Conservation (phyloP, 139 green algal genomes). For the Pedinophyceae sp. region DNA sequence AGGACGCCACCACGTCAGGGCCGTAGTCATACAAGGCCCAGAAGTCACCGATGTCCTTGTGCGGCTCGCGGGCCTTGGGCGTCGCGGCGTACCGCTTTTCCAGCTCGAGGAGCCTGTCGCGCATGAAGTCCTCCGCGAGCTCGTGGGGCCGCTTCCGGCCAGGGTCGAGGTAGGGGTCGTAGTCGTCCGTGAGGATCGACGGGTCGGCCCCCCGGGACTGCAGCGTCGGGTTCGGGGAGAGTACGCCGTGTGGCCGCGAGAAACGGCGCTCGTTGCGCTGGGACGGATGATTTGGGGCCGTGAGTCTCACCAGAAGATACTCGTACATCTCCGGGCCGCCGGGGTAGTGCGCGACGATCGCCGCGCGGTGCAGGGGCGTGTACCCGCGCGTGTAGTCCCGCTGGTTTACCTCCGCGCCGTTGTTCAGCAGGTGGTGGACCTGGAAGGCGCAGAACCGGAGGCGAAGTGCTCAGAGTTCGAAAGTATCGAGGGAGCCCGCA, state of each 20-base stretch:
- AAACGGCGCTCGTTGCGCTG: too few species aligned
- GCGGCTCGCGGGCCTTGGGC: constrained; percentile 25
- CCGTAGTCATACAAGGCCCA: constrained; percentile 91
- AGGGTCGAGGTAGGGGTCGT: constrained; percentile 78
- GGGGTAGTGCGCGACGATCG: constrained; percentile 71
- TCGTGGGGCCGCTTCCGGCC: constrained; percentile 52
- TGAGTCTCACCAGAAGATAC: constrained; percentile 83
- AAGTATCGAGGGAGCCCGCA: too few species aligned
- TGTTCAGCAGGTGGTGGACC: constrained; percentile 79
- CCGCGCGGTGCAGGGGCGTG: constrained; percentile 79
- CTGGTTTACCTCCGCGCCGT: constrained; percentile 72
- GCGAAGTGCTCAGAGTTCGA: too few species aligned
- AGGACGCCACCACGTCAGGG: constrained; percentile 46
- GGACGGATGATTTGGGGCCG: too few species aligned
- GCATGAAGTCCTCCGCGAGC: constrained; percentile 23
- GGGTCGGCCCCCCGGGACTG: constrained; percentile 76
- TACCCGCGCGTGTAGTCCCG: constrained; percentile 35
- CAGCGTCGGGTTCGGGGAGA: background rate
- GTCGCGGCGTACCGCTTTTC: constrained; percentile 51
- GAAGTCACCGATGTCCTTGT: constrained; percentile 74
- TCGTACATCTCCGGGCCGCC: constrained; percentile 92
- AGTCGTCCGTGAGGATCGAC: constrained; percentile 46
- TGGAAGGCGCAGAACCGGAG: constrained; percentile 18
- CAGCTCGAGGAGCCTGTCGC: constrained; percentile 31
- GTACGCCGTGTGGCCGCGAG: background rate